These are phyloP conservation scores for Urochloa ruziziensis DNA, from an alignment of 176 grass and related monocot genomes.

Conservation along the genomic window DNA sequence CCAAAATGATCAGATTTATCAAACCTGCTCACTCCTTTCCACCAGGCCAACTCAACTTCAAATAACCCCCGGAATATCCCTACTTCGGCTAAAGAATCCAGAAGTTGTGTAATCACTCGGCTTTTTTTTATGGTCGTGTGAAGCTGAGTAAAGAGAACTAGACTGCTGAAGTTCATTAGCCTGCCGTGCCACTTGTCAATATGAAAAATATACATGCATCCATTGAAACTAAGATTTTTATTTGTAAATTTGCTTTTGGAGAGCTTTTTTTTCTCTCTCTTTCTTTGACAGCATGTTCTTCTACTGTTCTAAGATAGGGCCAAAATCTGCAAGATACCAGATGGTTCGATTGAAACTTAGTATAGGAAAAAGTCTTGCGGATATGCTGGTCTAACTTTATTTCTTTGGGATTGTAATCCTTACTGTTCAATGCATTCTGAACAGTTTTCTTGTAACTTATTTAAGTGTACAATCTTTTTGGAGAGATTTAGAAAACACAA, in stretches of 20 bases:
- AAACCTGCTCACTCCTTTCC: not conserved
- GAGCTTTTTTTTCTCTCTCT: slow-evolving; percentile 17
- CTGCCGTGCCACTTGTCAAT: not conserved
- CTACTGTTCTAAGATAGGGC: not conserved
- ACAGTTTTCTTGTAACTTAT: slow-evolving; percentile 1
- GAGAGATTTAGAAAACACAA: not conserved
- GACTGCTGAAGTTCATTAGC: not conserved
- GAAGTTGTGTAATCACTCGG: not conserved
- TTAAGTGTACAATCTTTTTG: slow-evolving; percentile 11
- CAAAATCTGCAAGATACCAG: not conserved
- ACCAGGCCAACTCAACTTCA: not conserved
- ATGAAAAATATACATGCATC: not conserved
- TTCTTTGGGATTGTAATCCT: not conserved
- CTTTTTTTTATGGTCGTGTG: not conserved
- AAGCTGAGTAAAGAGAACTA: not conserved
- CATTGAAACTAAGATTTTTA: not conserved
- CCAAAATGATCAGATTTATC: slow-evolving; percentile 9
- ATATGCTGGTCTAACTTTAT: slow-evolving; percentile 1
- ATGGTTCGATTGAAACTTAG: not conserved
- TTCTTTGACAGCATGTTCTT: not conserved
- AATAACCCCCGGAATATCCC: not conserved
- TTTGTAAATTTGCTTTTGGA: slow-evolving; percentile 5
- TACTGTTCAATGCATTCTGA: slow-evolving; percentile 14
- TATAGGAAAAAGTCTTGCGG: not conserved
- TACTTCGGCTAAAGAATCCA: slow-evolving; percentile 1